phyloP scores from a whole-genome alignment of 108 stramenopile species.

The Mediolabrus comicus region DNA sequence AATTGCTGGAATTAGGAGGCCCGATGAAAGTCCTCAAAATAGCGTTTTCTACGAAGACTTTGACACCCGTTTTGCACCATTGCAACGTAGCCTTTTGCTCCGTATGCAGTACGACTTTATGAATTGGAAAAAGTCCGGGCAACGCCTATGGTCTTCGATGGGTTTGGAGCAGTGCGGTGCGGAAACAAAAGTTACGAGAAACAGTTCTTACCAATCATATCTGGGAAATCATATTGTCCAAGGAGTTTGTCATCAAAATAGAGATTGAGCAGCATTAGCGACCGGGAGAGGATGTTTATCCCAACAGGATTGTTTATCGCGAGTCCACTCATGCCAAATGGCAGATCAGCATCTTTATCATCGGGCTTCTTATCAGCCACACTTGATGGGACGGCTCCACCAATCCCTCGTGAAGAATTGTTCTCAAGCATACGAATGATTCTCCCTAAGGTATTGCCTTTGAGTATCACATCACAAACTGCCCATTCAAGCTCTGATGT shows the following conservation, averaged over 20 bases:
- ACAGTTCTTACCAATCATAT: constrained; percentile 41
- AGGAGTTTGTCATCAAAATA: constrained; percentile 82
- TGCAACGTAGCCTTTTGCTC: constrained; percentile 18
- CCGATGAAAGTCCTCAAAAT: constrained; percentile 7
- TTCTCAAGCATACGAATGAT: constrained; percentile 58
- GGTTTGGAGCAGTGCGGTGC: too few species aligned
- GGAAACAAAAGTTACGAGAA: neutral
- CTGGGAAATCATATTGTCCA: constrained; percentile 58
- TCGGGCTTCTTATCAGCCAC: neutral
- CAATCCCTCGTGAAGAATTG: constrained; percentile 38
- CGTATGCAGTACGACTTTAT: constrained; percentile 5
- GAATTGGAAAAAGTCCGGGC: constrained; percentile 18
- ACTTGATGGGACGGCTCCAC: constrained; percentile 8
- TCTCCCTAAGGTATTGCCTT: constrained; percentile 55
- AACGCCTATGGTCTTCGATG: constrained; percentile 16
- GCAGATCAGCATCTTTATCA: neutral
- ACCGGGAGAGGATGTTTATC: constrained; percentile 67
- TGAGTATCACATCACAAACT: constrained; percentile 57
- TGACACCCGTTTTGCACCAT: constrained; percentile 25
- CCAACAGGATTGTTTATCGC: constrained; percentile 20
- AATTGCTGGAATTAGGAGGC: constrained; percentile 2
- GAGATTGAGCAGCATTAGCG: constrained; percentile 75
- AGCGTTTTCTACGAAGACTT: constrained; percentile 19
- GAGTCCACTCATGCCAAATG: neutral
- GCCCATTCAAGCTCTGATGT: constrained; percentile 63